Evolutionary conservation across 345 rosid genomes (phyloP).

Genomic region (Salix dunnii): DNA sequence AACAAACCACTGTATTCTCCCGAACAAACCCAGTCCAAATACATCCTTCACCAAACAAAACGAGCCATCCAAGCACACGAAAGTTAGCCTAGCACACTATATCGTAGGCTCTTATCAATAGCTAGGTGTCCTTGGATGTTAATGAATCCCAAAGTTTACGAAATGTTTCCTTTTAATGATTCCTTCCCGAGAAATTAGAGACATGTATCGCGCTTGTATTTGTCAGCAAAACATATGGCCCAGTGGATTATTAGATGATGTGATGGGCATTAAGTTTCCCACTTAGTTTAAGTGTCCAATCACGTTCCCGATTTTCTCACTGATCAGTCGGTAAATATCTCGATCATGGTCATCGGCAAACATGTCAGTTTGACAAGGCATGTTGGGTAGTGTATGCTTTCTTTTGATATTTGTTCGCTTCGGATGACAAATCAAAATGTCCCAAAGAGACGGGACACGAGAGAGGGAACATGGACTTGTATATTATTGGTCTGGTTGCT

Average conservation of each 20-base stretch:
- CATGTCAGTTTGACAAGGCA: background rate
- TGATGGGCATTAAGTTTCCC: background rate
- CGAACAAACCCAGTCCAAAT: no score
- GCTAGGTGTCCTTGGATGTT: background rate
- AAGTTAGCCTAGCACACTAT: no score
- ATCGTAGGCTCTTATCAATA: no score
- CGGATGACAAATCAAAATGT: background rate
- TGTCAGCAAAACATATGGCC: background rate
- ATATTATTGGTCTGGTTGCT: background rate
- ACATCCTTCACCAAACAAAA: no score
- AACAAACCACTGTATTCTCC: no score
- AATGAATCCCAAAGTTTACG: background rate
- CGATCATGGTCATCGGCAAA: conserved; percentile 10
- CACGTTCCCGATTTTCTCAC: conserved; percentile 3
- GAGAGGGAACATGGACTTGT: background rate
- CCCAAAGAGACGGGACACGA: background rate
- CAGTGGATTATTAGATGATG: background rate
- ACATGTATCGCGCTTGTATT: background rate
- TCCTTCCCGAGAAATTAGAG: background rate
- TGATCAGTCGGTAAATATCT: conserved; percentile 30
- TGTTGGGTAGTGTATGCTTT: background rate
- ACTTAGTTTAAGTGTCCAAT: conserved; percentile 21
- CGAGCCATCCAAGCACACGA: no score
- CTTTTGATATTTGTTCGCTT: background rate
- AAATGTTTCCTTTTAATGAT: conserved; percentile 10